Evolutionary conservation across 306 rosid genomes (phyloP), one percentile per base, ranked within the genome.

Genomic region (Glycyrrhiza uralensis): DNA sequence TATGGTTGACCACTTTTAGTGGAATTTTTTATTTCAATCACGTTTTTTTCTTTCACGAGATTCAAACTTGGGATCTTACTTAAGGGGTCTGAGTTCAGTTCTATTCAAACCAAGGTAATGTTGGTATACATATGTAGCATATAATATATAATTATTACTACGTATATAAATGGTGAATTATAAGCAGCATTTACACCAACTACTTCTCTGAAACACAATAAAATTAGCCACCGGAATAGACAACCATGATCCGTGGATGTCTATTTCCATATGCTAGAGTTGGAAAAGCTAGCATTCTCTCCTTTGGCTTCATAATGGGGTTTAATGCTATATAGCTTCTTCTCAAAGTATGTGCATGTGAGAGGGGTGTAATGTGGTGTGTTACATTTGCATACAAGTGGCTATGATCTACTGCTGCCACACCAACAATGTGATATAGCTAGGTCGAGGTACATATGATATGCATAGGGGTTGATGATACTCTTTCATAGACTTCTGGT

Each of bases 281-380:
- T 65, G 75, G 81, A 46, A 58, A 59, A 76, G 70, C 5, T 8
- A 38, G n/a, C n/a, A n/a, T n/a, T n/a, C 68, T 71, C 75, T 64
- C 76, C 66, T 44, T 63, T 72, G 78, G 80, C 72, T n/a, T 77
- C 45, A 47, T 65, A 66, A 49, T 66, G n/a, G n/a, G n/a, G 83
- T 55, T 82, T 55, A 46, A 78, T 84, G 65, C 42, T 15, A 0
- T n/a, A n/a, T n/a, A n/a, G n/a, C n/a, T n/a, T 83, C 81, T 63
- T 75, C 83, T 78, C 76, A 73, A 76, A 79, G 52, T 24, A 71
- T 71, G 67, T 79, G 85, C 89, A 86, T 86, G 86, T 84, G 88
- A 83, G 50, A 78, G 75, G 36, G 36, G 0, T 6, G 36, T 6
- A 2, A 50, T 72, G 18, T 76, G 75, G 61, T 78, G 55, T 52